These are phyloP conservation scores for Monosporascus sp. DNA, from an alignment of 2,329 filamentous ascomycete genomes.

Conservation along the genomic window DNA sequence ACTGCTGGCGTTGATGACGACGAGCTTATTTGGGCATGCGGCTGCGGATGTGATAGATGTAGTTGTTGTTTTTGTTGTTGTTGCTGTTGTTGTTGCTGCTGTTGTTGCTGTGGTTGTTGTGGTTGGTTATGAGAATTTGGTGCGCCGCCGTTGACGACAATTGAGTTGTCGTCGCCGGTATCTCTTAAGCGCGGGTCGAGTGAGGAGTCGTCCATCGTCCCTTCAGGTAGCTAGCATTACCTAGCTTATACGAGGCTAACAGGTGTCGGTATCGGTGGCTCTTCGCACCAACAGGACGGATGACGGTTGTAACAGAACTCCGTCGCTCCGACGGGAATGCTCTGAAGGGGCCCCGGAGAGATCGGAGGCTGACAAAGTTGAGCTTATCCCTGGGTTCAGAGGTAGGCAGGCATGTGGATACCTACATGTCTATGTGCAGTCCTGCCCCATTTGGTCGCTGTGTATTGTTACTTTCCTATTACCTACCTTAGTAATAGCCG, in stretches of 20 bases:
- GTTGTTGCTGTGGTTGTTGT: conserved; percentile 2
- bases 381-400: too few species aligned
- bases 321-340: neutral
- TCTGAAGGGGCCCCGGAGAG: too few species aligned
- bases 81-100: conserved; percentile 1
- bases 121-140: conserved; percentile 7
- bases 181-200: conserved; percentile 25
- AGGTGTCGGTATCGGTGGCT: neutral
- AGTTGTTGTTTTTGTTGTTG: conserved; percentile 2
- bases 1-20: neutral
- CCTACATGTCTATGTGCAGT: too few species aligned
- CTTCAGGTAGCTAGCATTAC: neutral
- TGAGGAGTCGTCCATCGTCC: conserved; percentile 8
- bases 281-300: neutral
- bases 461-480: too few species aligned
- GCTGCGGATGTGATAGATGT: neutral
- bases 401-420: too few species aligned
- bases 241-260: neutral
- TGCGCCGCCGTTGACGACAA: conserved; percentile 14
- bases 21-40: neutral
- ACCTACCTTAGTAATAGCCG: too few species aligned
- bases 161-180: conserved; percentile 17
- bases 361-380: too few species aligned
- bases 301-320: conserved; percentile 1
- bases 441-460: too few species aligned